phyloP scores from a whole-genome alignment of 2,329 filamentous ascomycete genomes.

The Curvularia spicifera region DNA sequence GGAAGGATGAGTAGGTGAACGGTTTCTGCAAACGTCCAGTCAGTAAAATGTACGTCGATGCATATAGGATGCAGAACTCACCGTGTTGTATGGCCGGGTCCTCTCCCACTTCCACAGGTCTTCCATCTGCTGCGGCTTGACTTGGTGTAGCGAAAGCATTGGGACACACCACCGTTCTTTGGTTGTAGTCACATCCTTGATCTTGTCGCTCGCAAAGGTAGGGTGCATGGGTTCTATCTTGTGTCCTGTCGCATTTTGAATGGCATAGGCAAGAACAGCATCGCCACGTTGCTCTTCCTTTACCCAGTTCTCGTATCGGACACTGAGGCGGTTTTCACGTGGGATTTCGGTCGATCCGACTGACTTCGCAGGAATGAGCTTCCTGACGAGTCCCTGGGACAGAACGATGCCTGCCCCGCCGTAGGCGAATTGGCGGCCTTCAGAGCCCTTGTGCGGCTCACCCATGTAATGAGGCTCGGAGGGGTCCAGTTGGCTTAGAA shows the following conservation, averaged over 20 bases:
- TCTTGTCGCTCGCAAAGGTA: conserved; percentile 54
- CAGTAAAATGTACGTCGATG: not conserved
- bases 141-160: conserved; percentile 50
- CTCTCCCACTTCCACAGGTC: conserved; percentile 58
- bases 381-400: conserved; percentile 60
- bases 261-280: conserved; percentile 48
- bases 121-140: conserved; percentile 56
- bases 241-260: conserved; percentile 46
- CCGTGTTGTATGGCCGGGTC: conserved; percentile 44
- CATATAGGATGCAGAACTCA: conserved; percentile 17
- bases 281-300: conserved; percentile 56
- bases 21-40: conserved; percentile 39
- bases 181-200: conserved; percentile 54
- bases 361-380: conserved; percentile 45
- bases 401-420: conserved; percentile 56
- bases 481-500: conserved; percentile 50
- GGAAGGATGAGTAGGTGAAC: conserved; percentile 47
- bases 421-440: conserved; percentile 51
- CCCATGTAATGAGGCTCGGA: conserved; percentile 50
- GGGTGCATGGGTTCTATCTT: conserved; percentile 48
- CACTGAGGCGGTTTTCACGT: conserved; percentile 39
- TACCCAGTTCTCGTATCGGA: conserved; percentile 41
- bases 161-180: conserved; percentile 53
- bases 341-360: conserved; percentile 36
- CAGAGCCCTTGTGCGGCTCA: conserved; percentile 42